Conservation (phyloP, 2,329 filamentous ascomycete species). For the Epichloe glyceriae region DNA sequence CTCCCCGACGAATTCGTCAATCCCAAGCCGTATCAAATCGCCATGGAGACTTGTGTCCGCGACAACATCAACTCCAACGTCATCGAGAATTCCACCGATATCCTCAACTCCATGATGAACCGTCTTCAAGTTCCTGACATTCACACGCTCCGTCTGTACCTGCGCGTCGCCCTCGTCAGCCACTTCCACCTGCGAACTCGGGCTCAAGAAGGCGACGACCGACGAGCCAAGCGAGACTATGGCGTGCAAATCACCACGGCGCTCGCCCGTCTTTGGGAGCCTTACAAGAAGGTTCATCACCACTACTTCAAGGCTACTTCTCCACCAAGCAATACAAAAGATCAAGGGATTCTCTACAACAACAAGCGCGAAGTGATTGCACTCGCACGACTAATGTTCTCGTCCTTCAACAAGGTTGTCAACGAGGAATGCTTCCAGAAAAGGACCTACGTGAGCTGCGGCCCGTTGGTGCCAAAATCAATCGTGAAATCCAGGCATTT, state of each 20-base stretch:
- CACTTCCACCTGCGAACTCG: conserved; percentile 25
- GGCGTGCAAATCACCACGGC: conserved; percentile 38
- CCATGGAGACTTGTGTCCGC: conserved; percentile 58
- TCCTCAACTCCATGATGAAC: conserved; percentile 51
- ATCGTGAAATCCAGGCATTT: conserved; percentile 24
- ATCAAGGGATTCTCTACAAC: conserved; percentile 19
- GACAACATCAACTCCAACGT: conserved; percentile 66
- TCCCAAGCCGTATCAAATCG: conserved; percentile 52
- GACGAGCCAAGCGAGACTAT: conserved; percentile 27
- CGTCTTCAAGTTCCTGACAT: conserved; percentile 33
- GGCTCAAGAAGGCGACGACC: conserved; percentile 18
- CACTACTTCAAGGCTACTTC: conserved; percentile 20
- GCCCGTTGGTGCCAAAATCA: conserved; percentile 21
- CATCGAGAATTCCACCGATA: conserved; percentile 48
- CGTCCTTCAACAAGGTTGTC: conserved; percentile 30
- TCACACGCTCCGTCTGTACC: conserved; percentile 38
- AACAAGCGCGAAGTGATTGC: conserved; percentile 29
- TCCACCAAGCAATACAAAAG: conserved; percentile 12
- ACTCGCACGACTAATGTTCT: conserved; percentile 32
- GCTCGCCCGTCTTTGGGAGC: conserved; percentile 37
- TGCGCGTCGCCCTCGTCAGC: conserved; percentile 39
- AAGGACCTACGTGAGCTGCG: conserved; percentile 21
- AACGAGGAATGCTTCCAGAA: conserved; percentile 26
- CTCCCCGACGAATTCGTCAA: conserved; percentile 34
- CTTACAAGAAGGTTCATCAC: conserved; percentile 28